A percentile compares a stretch with the other conserved stretches of the same genome.
phyloP scores from a whole-genome alignment of 2,329 filamentous ascomycete genomes.

The Neopestalotiopsis sp. region DNA sequence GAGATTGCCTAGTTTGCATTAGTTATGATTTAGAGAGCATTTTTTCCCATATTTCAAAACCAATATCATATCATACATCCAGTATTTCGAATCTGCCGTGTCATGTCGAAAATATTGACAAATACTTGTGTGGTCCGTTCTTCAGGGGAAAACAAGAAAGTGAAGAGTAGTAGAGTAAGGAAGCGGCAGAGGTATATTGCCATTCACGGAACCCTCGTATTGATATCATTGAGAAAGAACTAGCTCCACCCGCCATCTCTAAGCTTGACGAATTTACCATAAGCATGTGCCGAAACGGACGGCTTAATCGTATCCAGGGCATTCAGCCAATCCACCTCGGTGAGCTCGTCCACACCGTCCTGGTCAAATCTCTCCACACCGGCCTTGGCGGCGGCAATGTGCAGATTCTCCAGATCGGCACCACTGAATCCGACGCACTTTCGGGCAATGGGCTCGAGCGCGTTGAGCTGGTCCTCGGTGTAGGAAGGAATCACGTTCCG shows the following conservation, averaged over 20 bases:
- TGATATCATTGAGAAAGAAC: not conserved
- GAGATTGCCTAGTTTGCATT: not conserved
- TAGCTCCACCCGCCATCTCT: conserved; percentile 15
- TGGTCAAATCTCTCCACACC: conserved; percentile 29
- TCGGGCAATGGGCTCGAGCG: conserved; percentile 68
- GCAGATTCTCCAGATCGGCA: conserved; percentile 65
- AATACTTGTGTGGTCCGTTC: no score
- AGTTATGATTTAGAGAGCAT: not conserved
- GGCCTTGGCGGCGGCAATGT: conserved; percentile 34
- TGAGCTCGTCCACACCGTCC: conserved; percentile 31
- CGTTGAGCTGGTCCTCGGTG: conserved; percentile 35
- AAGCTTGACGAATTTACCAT: conserved; percentile 43
- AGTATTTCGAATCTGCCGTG: not conserved
- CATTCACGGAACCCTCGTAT: not conserved
- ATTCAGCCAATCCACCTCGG: conserved; percentile 54
- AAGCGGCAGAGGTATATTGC: not conserved
- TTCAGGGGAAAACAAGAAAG: not conserved
- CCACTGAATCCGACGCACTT: conserved; percentile 80
- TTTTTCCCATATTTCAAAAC: not conserved
- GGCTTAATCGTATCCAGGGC: conserved; percentile 54
- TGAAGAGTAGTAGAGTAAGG: not conserved
- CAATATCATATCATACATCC: not conserved
- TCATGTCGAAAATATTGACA: no score
- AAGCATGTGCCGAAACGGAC: conserved; percentile 51
- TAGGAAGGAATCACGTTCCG: conserved; percentile 32